These are phyloP conservation scores for Tulasnella sp. DNA, from an alignment of 768 basidiomycete species.

Conservation along the genomic window DNA sequence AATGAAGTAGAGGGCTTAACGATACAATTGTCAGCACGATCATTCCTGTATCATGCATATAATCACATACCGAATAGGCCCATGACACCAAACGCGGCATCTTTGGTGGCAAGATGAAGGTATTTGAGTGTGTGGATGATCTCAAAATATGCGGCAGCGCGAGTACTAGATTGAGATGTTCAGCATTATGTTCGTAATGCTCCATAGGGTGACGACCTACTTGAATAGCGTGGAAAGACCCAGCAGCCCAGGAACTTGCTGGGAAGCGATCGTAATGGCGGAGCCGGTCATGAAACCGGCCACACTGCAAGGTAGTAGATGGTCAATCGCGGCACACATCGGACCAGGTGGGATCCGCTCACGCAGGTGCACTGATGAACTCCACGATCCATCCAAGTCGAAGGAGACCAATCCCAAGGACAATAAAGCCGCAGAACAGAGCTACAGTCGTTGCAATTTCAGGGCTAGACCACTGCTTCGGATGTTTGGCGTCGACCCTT, in stretches of 20 bases:
- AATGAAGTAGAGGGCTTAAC: constrained; percentile 51
- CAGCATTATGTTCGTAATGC: not conserved
- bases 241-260: constrained; percentile 84
- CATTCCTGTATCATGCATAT: too few species aligned
- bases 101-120: constrained; percentile 54
- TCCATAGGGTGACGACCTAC: constrained; percentile 32
- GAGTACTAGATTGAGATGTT: constrained; percentile 44
- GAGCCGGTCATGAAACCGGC: constrained; percentile 84
- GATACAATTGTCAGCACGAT: constrained; percentile 4
- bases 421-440: constrained; percentile 83
- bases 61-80: constrained; percentile 48
- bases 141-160: constrained; percentile 72
- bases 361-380: constrained; percentile 55
- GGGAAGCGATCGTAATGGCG: constrained; percentile 85
- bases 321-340: not conserved
- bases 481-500: constrained; percentile 36
- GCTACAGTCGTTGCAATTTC: constrained; percentile 78
- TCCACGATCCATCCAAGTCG: constrained; percentile 91
- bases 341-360: constrained; percentile 42
- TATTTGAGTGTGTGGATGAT: constrained; percentile 90
- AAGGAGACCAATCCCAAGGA: constrained; percentile 78
- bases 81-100: constrained; percentile 83
- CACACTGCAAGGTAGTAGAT: not conserved
- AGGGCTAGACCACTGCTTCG: constrained; percentile 46
- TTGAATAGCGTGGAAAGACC: constrained; percentile 70